Conservation (phyloP, 768 basidiomycete species). For the Lactarius tabidus region DNA sequence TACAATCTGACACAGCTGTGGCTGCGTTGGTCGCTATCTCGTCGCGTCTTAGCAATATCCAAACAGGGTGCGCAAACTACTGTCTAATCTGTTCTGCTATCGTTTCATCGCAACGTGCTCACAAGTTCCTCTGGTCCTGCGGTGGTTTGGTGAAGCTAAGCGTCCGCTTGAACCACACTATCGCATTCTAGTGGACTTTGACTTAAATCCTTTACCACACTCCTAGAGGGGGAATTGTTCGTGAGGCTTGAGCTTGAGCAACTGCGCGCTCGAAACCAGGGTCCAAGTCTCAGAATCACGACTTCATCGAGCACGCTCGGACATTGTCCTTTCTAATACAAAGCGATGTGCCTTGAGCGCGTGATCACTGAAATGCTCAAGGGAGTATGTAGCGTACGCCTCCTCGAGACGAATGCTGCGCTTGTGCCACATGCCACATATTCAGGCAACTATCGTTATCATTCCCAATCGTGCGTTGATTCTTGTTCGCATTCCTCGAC, state of each 20-base stretch:
- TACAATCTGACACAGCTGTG: not conserved
- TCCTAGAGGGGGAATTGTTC: not conserved
- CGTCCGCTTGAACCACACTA: not conserved
- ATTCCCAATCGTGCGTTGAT: not conserved
- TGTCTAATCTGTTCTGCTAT: not conserved
- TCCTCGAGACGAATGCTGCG: not conserved
- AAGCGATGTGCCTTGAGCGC: not conserved
- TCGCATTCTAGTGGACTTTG: not conserved
- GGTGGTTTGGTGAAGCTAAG: not conserved
- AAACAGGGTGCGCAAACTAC: not conserved
- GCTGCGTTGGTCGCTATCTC: not conserved
- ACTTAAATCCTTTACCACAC: not conserved
- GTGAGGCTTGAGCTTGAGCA: too few relatives aligned
- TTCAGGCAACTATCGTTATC: not conserved
- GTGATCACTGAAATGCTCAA: not conserved
- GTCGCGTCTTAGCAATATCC: not conserved
- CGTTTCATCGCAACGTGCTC: not conserved
- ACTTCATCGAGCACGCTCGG: not conserved
- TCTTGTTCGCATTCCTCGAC: not conserved
- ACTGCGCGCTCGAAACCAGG: not conserved
- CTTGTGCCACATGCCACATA: too few relatives aligned
- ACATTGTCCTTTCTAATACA: not conserved
- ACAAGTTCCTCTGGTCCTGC: not conserved
- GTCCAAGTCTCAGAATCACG: not conserved
- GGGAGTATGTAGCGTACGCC: not conserved